Base-by-base conservation (phyloP, 1,284 basidiomycete species). In the Papiliotrema terrestris region DNA sequence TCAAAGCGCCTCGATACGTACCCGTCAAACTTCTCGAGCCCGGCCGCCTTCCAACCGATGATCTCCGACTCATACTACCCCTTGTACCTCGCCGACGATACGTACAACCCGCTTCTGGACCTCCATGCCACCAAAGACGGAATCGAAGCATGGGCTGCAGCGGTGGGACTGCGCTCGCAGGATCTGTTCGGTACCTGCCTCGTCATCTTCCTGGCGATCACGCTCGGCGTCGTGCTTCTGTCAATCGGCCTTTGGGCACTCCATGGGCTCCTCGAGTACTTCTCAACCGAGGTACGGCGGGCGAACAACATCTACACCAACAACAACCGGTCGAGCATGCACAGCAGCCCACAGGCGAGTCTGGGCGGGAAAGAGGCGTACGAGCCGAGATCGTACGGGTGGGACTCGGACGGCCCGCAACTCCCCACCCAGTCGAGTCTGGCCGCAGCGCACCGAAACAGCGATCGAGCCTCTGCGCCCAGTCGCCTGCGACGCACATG, bases 151-250 rank as follows among this genome's bases (percentile, higher is more conserved):
- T 90, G 89, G 66, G 88, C 90, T 0, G 84, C 84, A 57, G 81
- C 88, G 17, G 78, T 95, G 32, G 95, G 94, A 20, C 70, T 98
- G 1, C 82, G 85, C 4, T 86, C 88, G 2, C 80, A 86, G 66
- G 89, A 95, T 69, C 80, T 97, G 17, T 98, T 94, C 66, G 84
- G 85, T 22, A 86, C 87, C 22, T 93, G 89, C 71, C 77, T 94
- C 11, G 79, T 86, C 38, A 78, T 97, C 52, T 97, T 95, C 80
- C 80, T 95, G 44, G 81, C 83, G 48, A 86, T 97, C 60, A 78
- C 89, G 20, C 89, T 83, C 1, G 86, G 80, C 9, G 83, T 87
- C 20, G 82, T 91, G 56, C 78, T 81, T 19, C 66, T 92, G 47
- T 89, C 88, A 61, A 58, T 86, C 26, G 54, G 87, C 9, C 75